These are phyloP conservation scores for Pleoardoris graminearum DNA, from an alignment of 2,329 filamentous ascomycete genomes.

Conservation along the genomic window DNA sequence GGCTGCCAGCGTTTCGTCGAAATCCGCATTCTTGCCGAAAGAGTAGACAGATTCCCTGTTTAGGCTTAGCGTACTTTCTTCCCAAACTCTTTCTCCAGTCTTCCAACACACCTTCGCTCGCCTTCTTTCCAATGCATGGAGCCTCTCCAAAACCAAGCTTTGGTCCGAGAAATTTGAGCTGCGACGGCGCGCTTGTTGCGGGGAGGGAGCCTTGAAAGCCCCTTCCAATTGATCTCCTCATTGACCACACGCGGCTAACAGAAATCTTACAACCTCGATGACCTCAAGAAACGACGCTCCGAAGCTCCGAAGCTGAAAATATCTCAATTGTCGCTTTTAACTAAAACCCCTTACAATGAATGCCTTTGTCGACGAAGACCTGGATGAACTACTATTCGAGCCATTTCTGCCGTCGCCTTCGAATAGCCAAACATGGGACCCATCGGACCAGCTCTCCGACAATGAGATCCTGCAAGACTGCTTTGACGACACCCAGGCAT, in stretches of 20 bases:
- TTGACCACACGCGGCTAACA: neutral
- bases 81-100: neutral
- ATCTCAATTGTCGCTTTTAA: too few relatives aligned
- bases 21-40: neutral
- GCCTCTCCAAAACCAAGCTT: too few relatives aligned
- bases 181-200: neutral
- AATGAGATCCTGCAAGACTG: conserved; percentile 29
- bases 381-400: conserved; percentile 40
- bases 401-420: conserved; percentile 17
- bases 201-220: neutral
- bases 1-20: neutral
- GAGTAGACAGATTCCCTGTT: conserved; percentile 18
- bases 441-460: conserved; percentile 18
- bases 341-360: conserved; percentile 23
- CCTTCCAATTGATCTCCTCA: neutral
- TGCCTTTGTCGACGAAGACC: conserved; percentile 14
- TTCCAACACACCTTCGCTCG: neutral
- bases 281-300: too few relatives aligned
- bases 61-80: conserved; percentile 16
- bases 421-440: conserved; percentile 13
- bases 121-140: neutral
- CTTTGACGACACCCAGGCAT: conserved; percentile 3
- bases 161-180: too few relatives aligned
- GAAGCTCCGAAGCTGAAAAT: too few relatives aligned
- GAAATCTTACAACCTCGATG: too few relatives aligned